Conservation (phyloP, 805 yeast genomes). For the Barnettozyma populi region DNA sequence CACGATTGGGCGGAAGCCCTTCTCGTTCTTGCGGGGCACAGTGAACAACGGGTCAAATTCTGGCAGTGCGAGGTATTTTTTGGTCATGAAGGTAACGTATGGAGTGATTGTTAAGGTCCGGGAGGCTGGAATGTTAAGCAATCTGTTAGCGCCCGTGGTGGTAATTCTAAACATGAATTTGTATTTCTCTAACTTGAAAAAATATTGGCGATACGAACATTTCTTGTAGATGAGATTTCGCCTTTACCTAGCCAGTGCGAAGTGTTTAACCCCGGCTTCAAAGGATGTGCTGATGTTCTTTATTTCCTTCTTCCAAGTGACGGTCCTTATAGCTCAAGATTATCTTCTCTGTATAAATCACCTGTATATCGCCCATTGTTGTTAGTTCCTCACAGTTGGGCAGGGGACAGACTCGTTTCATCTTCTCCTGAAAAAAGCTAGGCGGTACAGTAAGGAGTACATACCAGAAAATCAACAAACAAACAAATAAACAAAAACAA, state of each 20-base stretch:
- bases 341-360: no score
- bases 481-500: background rate
- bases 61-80: conserved; percentile 11
- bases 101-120: background rate
- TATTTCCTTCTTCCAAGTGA: no score
- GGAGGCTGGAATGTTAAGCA: background rate
- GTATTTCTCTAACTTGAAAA: no score
- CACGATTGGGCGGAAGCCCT: conserved; percentile 46
- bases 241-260: no score
- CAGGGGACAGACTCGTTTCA: no score
- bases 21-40: conserved; percentile 8
- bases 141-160: background rate
- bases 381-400: no score
- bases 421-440: background rate
- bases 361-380: no score
- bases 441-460: background rate
- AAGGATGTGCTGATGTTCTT: no score
- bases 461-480: background rate
- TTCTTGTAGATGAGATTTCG: no score
- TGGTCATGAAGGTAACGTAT: background rate
- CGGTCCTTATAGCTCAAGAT: no score
- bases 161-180: background rate
- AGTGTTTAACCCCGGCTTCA: no score
- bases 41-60: conserved; percentile 11
- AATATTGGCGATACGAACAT: no score